A percentile compares a stretch with the other conserved stretches of the same genome.
phyloP scores from a whole-genome alignment of 164 flowering plant species.

The Vitis rupestris region DNA sequence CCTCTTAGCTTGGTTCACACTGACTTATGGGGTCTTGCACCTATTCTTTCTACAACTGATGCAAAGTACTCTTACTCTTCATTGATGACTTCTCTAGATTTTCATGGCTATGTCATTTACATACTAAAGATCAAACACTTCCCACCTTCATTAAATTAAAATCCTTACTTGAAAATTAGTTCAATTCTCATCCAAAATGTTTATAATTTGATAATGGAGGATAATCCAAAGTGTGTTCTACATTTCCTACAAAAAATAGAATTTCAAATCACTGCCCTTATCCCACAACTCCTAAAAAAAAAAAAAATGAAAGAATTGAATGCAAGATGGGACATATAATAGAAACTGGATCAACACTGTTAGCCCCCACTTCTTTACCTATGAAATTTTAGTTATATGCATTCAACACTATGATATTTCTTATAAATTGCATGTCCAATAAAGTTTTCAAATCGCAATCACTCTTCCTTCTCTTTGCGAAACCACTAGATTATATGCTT shows the following conservation, averaged over 20 bases:
- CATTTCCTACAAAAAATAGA: background rate
- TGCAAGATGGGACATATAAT: constrained; percentile 9
- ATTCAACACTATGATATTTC: constrained; percentile 7
- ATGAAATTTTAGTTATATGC: constrained; percentile 17
- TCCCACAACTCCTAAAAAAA: constrained; percentile 13
- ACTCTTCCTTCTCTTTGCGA: background rate
- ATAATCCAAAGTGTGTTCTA: background rate
- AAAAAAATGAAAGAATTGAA: constrained; percentile 12
- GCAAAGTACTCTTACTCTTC: too few relatives aligned
- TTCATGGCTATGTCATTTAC: too few relatives aligned
- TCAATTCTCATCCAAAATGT: constrained; percentile 8
- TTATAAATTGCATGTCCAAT: constrained; percentile 10
- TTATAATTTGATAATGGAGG: background rate
- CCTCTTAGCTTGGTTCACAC: too few relatives aligned
- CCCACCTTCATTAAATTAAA: too few relatives aligned
- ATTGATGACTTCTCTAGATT: too few relatives aligned
- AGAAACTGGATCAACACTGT: constrained; percentile 14
- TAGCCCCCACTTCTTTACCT: constrained; percentile 13
- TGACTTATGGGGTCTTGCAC: too few relatives aligned
- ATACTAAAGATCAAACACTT: too few relatives aligned
- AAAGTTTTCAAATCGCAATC: too few relatives aligned
- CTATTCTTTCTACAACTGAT: too few relatives aligned
- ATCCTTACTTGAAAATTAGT: too few relatives aligned
- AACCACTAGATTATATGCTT: too few relatives aligned
- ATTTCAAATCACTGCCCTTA: constrained; percentile 12